Evolutionary conservation across 495 filamentous ascomycete genomes (phyloP), one percentile per base, ranked within the genome.

Genomic region (Penicillium maclennaniae): DNA sequence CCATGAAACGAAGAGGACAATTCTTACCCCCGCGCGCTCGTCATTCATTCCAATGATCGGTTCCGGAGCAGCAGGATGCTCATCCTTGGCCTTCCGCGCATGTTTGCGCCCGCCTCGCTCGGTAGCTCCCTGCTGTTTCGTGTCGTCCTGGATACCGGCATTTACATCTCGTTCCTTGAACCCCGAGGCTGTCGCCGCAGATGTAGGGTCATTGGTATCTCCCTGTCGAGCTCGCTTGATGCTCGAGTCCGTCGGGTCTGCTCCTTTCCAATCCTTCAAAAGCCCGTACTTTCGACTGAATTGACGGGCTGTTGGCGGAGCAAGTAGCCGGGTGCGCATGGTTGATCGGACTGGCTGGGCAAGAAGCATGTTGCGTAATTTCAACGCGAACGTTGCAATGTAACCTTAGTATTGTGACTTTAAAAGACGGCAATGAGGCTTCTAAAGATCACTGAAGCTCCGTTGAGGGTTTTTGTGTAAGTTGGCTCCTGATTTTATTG

Each of bases 31-130:
- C 7, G 77, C 80, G 46, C 81, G 76, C 63, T 88, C 85, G 72
- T 87, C 86, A 62, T 87, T 84, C 82, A 87, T 87, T 19, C 85
- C 85, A 66, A 87, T 82, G 3, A 86, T 71, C 1, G 81, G 78
- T 55, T 78, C 78, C 9, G 85, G 85, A 10, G 84, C 83, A 50
- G 85, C 79, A 0, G 85, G 86, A 62, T 81, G 70, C 46, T 86
- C 85, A 59, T 79, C 59, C 69, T 87, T 84, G 8, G 79, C 80
- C 61, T 81, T 76, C 53, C 68, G 55, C 25, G 69, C 76, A 49
- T 72, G 67, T 40, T 77, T 69, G 16, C 55, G 45, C 27, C 67
- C 67, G 51, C 77, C 78, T 47, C 70, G 71, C 56, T 79, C 59
- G 20, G 70, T 74, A 7, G 66, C 75, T 17, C 65, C 78, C 31